Conservation (phyloP, 306 rosid genomes). For the Glycine tomentella region DNA sequence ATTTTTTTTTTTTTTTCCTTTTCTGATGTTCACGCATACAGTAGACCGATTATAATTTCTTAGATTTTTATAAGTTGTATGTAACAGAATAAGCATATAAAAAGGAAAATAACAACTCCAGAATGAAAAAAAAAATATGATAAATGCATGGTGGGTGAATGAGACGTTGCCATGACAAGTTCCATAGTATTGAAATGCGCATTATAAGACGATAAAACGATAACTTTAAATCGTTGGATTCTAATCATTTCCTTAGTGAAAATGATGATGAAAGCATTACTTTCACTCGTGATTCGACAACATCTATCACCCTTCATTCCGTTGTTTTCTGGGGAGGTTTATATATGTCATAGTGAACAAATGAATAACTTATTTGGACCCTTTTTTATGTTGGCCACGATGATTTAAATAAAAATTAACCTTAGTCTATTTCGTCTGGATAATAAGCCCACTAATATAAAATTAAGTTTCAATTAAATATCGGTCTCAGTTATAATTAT, state of each 20-base stretch:
- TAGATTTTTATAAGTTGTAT: no score
- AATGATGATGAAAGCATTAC: neutral
- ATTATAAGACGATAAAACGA: constrained; percentile 21
- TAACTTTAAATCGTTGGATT: neutral
- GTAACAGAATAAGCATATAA: no score
- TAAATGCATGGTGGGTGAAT: constrained; percentile 1
- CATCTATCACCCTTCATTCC: neutral
- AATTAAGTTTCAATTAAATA: neutral
- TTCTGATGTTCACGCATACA: no score
- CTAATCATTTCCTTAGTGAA: neutral
- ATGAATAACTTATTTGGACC: neutral
- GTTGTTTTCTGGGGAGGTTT: neutral
- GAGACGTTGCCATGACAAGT: neutral
- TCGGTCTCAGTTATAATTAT: neutral
- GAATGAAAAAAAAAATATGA: no score
- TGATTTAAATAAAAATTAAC: neutral
- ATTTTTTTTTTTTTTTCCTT: no score
- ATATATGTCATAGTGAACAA: neutral
- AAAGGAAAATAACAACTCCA: no score
- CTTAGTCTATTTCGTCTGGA: neutral
- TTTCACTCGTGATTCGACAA: constrained; percentile 4
- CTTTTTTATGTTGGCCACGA: neutral
- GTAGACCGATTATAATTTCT: no score
- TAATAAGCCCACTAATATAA: neutral
- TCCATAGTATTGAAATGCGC: constrained; percentile 21